Conservation (phyloP, 176 grass and related monocot genomes). For the Pharus latifolius region DNA sequence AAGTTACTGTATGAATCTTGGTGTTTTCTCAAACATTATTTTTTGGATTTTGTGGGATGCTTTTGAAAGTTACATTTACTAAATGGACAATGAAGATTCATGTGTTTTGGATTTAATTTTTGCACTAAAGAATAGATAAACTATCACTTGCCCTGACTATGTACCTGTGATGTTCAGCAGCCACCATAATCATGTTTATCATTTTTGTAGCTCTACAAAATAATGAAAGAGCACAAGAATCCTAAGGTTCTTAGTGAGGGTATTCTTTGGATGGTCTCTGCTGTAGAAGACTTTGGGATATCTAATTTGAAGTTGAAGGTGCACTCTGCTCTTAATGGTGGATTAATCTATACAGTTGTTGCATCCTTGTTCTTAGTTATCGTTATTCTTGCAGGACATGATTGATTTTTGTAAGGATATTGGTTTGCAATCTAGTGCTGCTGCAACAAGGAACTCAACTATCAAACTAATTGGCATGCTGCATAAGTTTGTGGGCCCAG, state of each 20-base stretch:
- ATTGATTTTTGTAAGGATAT: slow-evolving; percentile 98
- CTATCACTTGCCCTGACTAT: background rate
- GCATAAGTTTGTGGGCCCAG: slow-evolving; percentile 97
- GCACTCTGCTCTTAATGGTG: background rate
- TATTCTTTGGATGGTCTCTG: slow-evolving; percentile 95
- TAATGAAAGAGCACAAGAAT: slow-evolving; percentile 99
- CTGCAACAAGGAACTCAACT: slow-evolving; percentile 83
- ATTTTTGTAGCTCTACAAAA: slow-evolving; percentile 83
- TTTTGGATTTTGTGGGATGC: background rate
- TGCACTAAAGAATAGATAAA: background rate
- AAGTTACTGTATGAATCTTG: background rate
- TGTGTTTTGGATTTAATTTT: background rate
- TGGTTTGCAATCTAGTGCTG: slow-evolving; percentile 78
- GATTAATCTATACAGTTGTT: background rate
- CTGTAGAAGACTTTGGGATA: slow-evolving; percentile 88
- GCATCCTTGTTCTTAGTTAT: slow-evolving; percentile 7
- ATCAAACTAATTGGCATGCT: slow-evolving; percentile 90
- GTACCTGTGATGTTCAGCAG: background rate
- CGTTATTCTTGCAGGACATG: slow-evolving; percentile 59
- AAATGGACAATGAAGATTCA: background rate
- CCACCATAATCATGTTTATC: slow-evolving; percentile 11
- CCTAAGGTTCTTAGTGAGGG: slow-evolving; percentile 96
- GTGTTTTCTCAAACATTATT: background rate
- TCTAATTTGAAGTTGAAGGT: slow-evolving; percentile 96
- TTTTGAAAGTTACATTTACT: background rate